Evolutionary conservation across 108 stramenopile species (phyloP).

Genomic region (Epipyxis sp.): DNA sequence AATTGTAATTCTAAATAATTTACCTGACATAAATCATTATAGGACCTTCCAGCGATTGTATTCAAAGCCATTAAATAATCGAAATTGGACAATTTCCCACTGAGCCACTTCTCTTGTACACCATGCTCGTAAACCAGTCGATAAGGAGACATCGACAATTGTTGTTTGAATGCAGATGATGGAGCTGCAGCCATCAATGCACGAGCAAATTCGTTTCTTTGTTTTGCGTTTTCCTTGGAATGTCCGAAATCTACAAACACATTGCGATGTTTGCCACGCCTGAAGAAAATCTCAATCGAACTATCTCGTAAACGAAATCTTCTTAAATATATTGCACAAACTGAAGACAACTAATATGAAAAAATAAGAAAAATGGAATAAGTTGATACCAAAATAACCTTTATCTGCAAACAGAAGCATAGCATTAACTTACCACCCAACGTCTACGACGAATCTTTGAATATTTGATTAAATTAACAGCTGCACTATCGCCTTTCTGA

Average conservation of each 20-base stretch:
- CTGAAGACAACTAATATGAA: background rate
- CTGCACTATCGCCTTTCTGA: background rate
- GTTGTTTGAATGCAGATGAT: slow-evolving; percentile 77
- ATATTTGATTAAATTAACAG: background rate
- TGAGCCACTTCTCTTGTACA: slow-evolving; percentile 53
- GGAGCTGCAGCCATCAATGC: slow-evolving; percentile 77
- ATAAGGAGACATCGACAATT: slow-evolving; percentile 67
- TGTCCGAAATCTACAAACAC: slow-evolving; percentile 84
- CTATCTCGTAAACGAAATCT: slow-evolving; percentile 86
- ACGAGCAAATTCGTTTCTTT: slow-evolving; percentile 74
- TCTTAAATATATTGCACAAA: slow-evolving; percentile 48
- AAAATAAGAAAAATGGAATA: background rate
- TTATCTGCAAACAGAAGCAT: background rate
- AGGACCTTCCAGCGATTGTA: slow-evolving; percentile 80
- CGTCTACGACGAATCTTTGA: background rate
- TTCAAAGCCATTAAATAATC: slow-evolving; percentile 93
- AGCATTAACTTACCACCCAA: background rate
- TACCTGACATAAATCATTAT: slow-evolving; percentile 29
- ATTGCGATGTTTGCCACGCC: slow-evolving; percentile 69
- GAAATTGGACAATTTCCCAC: slow-evolving; percentile 75
- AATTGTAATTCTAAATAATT: background rate
- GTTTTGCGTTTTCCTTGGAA: slow-evolving; percentile 67
- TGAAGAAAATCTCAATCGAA: slow-evolving; percentile 89
- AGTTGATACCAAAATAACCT: background rate
- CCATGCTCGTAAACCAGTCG: slow-evolving; percentile 81